Base-by-base conservation (phyloP, 176 grass and related monocot genomes). In the Zizania latifolia region DNA sequence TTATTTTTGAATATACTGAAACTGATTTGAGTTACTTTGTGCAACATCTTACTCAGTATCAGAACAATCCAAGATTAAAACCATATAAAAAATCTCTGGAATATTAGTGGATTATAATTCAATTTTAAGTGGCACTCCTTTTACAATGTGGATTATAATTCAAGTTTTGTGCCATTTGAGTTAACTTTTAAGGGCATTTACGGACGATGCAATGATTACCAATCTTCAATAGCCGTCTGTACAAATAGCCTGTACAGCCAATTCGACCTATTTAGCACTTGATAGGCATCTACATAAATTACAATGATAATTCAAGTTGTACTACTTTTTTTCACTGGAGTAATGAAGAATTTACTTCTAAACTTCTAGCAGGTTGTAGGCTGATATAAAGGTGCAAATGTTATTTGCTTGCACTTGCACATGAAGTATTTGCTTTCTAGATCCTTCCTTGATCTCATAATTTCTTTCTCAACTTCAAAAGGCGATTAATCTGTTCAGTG, bases 301-400 rank as follows among this genome's bases (percentile, higher is more conserved):
- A 22, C 7, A 8, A 51, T 21, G 48, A 53, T 53, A 22, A 53
- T 53, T 53, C 48, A 53, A 22, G 48, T 9, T 70, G 22, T 10
- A 43, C 8, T 79, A 44, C 35, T 64, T 76, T 4, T 65, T 59
- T 65, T 72, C 62, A 13, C 38, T 70, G 71, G 74, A 82, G 53
- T n/a, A 32, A 68, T 73, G 50, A 58, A 31, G 8, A 87, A 65
- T 58, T 40, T 53, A 19, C 41, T 50, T 7, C 10, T 78, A 13
- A 44, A 76, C 74, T 68, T 65, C 8, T 58, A 45, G 14, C 34
- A 58, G 35, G 26, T 4, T 34, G 19, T 54, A 53, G n/a, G 14
- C 70, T n/a, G n/a, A 85, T 59, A 56, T 45, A 72, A 23, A 15
- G 5, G 56, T 27, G 19, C 75, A 74, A 53, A 3, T 24, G 10